Evolutionary conservation across 108 stramenopile genomes (phyloP).

Genomic region (Skeletonema costatum): DNA sequence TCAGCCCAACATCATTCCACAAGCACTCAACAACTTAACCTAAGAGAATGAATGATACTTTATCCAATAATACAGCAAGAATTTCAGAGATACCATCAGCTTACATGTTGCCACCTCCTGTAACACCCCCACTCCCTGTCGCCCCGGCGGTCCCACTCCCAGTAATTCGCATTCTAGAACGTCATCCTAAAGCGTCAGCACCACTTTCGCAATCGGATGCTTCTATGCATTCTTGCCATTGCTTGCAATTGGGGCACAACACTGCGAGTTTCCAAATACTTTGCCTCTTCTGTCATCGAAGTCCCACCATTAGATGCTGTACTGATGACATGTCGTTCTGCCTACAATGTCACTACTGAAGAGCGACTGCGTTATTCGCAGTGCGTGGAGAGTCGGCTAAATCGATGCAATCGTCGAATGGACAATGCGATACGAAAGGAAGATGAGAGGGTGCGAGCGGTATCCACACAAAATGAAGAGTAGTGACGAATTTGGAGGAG

Average conservation of each 20-base stretch:
- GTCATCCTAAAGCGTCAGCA: neutral
- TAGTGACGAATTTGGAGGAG: slow-evolving; percentile 7
- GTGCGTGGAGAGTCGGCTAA: slow-evolving; percentile 36
- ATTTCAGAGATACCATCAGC: neutral
- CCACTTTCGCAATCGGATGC: slow-evolving; percentile 44
- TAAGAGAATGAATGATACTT: neutral
- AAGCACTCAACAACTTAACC: neutral
- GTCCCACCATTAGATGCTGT: slow-evolving; percentile 33
- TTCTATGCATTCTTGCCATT: slow-evolving; percentile 34
- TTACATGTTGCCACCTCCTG: neutral
- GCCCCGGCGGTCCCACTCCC: neutral
- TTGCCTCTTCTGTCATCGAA: slow-evolving; percentile 26
- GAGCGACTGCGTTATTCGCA: slow-evolving; percentile 30
- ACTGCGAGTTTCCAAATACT: slow-evolving; percentile 35
- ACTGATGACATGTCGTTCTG: slow-evolving; percentile 14
- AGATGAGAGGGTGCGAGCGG: slow-evolving; percentile 17
- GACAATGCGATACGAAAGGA: slow-evolving; percentile 27
- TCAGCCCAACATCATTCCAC: neutral
- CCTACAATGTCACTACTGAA: slow-evolving; percentile 27
- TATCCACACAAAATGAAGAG: slow-evolving; percentile 31
- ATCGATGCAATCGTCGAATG: slow-evolving; percentile 29
- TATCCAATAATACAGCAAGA: neutral
- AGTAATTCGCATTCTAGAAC: neutral
- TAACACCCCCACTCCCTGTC: neutral
- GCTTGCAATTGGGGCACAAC: slow-evolving; percentile 42